Evolutionary conservation across 2,329 filamentous ascomycete genomes (phyloP).

Genomic region (Arthroderma sp.): DNA sequence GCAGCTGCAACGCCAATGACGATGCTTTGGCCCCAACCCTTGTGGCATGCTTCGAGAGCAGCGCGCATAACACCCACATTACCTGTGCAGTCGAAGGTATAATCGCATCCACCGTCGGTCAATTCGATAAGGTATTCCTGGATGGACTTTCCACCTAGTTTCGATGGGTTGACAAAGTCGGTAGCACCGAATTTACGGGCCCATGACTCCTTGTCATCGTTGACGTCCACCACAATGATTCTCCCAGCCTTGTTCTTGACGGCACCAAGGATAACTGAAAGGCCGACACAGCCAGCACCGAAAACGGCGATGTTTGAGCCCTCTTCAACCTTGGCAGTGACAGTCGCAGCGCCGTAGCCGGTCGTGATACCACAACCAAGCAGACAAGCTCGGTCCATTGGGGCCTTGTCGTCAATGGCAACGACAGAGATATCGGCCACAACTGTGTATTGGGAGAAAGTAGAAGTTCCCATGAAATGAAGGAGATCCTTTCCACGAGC

Average conservation of each 20-base stretch:
- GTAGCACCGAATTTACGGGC: slow-evolving; percentile 88
- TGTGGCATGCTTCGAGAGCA: slow-evolving; percentile 94
- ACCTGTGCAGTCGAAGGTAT: slow-evolving; percentile 98
- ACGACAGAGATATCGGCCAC: slow-evolving; percentile 98
- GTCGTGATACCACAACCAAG: slow-evolving; percentile 98
- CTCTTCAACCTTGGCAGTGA: slow-evolving; percentile 83
- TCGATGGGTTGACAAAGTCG: slow-evolving; percentile 86
- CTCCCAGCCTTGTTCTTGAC: slow-evolving; percentile 62
- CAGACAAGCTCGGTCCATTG: slow-evolving; percentile 91
- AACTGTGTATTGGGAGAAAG: slow-evolving; percentile 97
- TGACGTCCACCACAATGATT: slow-evolving; percentile 60
- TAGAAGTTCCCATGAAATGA: slow-evolving; percentile 98
- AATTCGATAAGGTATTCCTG: slow-evolving; percentile 91
- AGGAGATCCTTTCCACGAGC: slow-evolving; percentile 90
- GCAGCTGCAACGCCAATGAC: slow-evolving; percentile 95
- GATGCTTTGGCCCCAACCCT: slow-evolving; percentile 97
- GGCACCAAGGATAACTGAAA: slow-evolving; percentile 89
- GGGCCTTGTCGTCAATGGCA: slow-evolving; percentile 75
- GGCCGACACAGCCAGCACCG: slow-evolving; percentile 87
- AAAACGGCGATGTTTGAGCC: slow-evolving; percentile 86
- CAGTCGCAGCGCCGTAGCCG: slow-evolving; percentile 87
- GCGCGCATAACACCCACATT: slow-evolving; percentile 93
- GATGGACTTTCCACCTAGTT: slow-evolving; percentile 61
- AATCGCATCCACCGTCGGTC: slow-evolving; percentile 96
- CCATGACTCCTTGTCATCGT: slow-evolving; percentile 85